Evolutionary conservation across 73 alveolate species (phyloP).

Genomic region (Paramecium biaurelia): DNA sequence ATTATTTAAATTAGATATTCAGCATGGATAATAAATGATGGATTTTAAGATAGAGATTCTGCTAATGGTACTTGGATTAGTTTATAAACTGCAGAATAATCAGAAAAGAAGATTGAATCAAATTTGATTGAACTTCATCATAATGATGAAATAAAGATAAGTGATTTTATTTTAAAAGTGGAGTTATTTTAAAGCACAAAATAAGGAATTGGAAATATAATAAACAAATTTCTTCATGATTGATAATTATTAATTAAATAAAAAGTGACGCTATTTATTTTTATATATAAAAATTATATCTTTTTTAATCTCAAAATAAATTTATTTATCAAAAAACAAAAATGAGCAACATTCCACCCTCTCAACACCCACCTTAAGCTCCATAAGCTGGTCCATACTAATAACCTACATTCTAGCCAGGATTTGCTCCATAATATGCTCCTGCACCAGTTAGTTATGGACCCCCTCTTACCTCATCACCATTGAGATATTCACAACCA

Average conservation of each 20-base stretch:
- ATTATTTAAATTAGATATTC: not conserved
- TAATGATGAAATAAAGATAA: slow-evolving; percentile 26
- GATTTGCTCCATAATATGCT: not conserved
- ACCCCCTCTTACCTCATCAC: not conserved
- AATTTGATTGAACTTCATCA: not conserved
- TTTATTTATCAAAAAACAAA: not conserved
- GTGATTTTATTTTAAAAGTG: not conserved
- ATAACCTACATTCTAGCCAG: slow-evolving; percentile 4
- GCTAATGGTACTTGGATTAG: slow-evolving; percentile 28
- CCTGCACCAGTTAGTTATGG: not conserved
- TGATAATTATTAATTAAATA: not conserved
- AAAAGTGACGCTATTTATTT: slow-evolving; percentile 27
- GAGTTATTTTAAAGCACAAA: not conserved
- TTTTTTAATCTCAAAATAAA: slow-evolving; percentile 8
- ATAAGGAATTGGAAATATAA: not conserved
- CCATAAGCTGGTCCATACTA: not conserved
- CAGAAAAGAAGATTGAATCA: not conserved
- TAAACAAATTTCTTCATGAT: not conserved
- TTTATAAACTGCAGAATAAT: not conserved
- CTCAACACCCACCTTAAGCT: slow-evolving; percentile 26
- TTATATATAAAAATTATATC: not conserved
- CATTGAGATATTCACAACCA: slow-evolving; percentile 37
- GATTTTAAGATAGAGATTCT: slow-evolving; percentile 14
- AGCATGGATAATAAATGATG: slow-evolving; percentile 7
- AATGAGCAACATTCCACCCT: slow-evolving; percentile 26